Evolutionary conservation across 1,284 basidiomycete species (phyloP), one percentile per base, ranked within the genome.

Genomic region (Ustanciosporium gigantosporum): DNA sequence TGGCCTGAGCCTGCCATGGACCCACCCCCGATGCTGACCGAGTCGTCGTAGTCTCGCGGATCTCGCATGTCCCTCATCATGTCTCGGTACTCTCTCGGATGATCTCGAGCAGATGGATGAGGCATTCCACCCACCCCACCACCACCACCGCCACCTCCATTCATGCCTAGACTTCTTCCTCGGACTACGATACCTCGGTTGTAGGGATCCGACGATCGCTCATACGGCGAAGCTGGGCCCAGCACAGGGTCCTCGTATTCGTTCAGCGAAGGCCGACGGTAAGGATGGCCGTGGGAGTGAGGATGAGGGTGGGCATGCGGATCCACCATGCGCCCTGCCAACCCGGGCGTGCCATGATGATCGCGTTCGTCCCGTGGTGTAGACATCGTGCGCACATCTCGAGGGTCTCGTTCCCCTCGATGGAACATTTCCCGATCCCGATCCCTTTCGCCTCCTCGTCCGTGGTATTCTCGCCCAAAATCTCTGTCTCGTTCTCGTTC

Each of bases 191-290:
- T 61, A 9, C 50, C 58, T 3, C 58, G 42, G 14, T 35, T 41
- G 40, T 61, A 61, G 7, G 45, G 36, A 21, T 59, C 56, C 1
- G 45, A 25, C 5, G 56, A 23, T 16, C 56, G 34, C 23, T 60
- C 50, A 25, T 60, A 60, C 2, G 49, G 41, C 32, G 49, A 41
- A 9, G 35, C 7, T 2, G 24, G 31, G 11, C 23, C 40, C 19
- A 16, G 36, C 5, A 19, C 16, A 13, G 14, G 25, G 14, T 61
- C 51, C 17, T 55, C 50, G 24, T 48, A 57, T 15, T 62, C 59
- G 15, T 22, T 47, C n/a, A 46, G 22, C 3, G 58, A 61, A 5
- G 46, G 36, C 17, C 58, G 41, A 23, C 59, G 59, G 22, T 62
- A 56, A 2, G 34, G 40, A 2, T 19, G n/a, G 17, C 25, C 31